Conservation (phyloP, 1,139 yeast species). For the Blastobotrys arbuscula region DNA sequence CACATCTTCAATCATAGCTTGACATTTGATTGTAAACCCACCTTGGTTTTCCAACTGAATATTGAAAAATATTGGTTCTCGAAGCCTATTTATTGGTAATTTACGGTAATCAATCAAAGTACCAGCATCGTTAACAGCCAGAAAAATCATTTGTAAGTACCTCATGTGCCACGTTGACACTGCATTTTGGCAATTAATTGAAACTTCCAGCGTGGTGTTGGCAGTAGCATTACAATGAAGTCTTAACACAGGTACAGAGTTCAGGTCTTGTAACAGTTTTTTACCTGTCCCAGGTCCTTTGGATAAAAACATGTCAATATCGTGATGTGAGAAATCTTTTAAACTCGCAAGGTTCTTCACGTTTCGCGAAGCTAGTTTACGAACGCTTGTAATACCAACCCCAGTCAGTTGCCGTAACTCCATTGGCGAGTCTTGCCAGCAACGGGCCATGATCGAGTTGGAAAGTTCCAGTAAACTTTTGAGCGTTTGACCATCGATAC, state of each 20-base stretch:
- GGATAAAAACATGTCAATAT: constrained; percentile 2
- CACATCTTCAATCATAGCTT: neutral
- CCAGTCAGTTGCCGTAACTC: constrained; percentile 6
- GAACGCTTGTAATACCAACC: neutral
- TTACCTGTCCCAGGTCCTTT: constrained; percentile 3
- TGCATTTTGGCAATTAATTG: neutral
- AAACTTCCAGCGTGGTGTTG: neutral
- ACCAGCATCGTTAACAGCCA: constrained; percentile 1
- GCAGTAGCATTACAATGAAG: neutral
- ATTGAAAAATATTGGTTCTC: neutral
- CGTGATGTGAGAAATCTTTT: neutral
- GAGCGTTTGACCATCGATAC: neutral
- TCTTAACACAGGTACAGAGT: neutral
- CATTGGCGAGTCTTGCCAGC: constrained; percentile 5
- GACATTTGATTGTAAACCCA: neutral
- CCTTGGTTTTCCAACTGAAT: neutral
- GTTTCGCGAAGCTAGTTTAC: constrained; percentile 1
- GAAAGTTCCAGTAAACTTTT: neutral
- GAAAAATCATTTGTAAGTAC: neutral
- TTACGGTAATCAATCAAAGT: neutral
- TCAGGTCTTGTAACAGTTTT: neutral
- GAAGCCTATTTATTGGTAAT: neutral
- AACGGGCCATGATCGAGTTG: neutral
- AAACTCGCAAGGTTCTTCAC: neutral
- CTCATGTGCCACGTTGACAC: neutral